Percentiles rank a stretch among this genome's conserved stretches.
Conservation (phyloP, 371 early-diverging fungal genomes). For the Phascolomyces articulosus region DNA sequence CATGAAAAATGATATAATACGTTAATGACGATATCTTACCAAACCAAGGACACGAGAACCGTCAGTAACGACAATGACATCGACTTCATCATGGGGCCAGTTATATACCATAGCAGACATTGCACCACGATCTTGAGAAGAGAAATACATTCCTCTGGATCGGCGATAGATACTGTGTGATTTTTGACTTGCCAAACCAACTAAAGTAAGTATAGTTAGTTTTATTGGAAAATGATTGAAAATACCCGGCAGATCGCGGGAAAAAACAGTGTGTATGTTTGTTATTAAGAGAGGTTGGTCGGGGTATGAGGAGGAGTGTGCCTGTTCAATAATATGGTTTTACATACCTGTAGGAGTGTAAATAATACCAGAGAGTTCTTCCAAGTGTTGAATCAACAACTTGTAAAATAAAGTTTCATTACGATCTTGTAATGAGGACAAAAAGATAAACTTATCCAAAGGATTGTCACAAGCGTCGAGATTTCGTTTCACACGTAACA, state of each 20-base stretch:
- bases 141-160: conserved; percentile 69
- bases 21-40: too few relatives aligned
- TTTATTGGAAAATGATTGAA: conserved; percentile 13
- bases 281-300: background rate
- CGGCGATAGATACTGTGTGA: conserved; percentile 70
- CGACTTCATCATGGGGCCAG: conserved; percentile 62
- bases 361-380: conserved; percentile 52
- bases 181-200: conserved; percentile 53
- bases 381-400: conserved; percentile 60
- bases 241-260: conserved; percentile 15
- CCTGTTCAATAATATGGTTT: background rate
- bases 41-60: conserved; percentile 70
- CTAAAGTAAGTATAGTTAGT: conserved; percentile 16
- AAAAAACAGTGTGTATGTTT: conserved; percentile 5
- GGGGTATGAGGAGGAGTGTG: too few relatives aligned
- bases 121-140: conserved; percentile 58
- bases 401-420: conserved; percentile 72
- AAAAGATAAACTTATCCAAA: conserved; percentile 61
- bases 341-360: conserved; percentile 53
- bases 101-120: conserved; percentile 66
- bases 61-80: conserved; percentile 72
- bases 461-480: conserved; percentile 61
- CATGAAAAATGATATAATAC: background rate
- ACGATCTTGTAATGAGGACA: conserved; percentile 57
- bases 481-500: conserved; percentile 62